Percentiles rank a stretch among this genome's conserved stretches.
Evolutionary conservation across 495 filamentous ascomycete genomes (phyloP).

Genomic region (Clavariopsis aquatica): DNA sequence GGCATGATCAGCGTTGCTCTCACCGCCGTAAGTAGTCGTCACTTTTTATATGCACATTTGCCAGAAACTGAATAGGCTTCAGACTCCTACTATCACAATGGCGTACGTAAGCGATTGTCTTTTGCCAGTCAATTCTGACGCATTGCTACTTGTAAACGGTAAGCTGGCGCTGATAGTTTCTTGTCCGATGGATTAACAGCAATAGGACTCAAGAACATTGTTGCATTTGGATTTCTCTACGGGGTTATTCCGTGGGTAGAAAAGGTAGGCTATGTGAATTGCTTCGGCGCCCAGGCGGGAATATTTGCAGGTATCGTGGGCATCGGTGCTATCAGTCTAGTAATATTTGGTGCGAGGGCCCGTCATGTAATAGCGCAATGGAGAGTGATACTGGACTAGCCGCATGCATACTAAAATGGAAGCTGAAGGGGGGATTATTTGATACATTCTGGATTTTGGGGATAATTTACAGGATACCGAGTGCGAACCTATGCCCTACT

Average conservation of each 20-base stretch:
- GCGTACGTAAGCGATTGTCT: constrained; percentile 42
- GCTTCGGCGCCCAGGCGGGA: constrained; percentile 43
- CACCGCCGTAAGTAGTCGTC: constrained; percentile 30
- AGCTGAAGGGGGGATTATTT: not conserved
- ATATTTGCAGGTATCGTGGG: constrained; percentile 40
- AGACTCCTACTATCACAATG: constrained; percentile 37
- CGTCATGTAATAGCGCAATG: constrained; percentile 39
- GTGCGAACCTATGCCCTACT: too few species aligned
- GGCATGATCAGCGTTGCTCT: constrained; percentile 42
- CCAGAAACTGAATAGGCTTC: not conserved
- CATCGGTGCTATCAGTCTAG: constrained; percentile 31
- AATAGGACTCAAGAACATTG: constrained; percentile 30
- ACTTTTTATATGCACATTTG: not conserved
- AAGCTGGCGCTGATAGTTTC: not conserved
- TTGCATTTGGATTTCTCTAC: constrained; percentile 43
- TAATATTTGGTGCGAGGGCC: constrained; percentile 37
- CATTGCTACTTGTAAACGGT: constrained; percentile 43
- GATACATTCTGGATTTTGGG: not conserved
- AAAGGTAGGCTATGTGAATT: constrained; percentile 39
- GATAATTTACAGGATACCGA: too few species aligned
- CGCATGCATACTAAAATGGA: not conserved
- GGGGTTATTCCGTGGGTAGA: constrained; percentile 44
- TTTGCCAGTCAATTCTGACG: constrained; percentile 42
- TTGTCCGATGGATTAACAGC: not conserved
- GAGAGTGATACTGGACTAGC: constrained; percentile 40